Evolutionary conservation across 768 basidiomycete genomes (phyloP), one percentile per base, ranked within the genome.

Genomic region (Pulveroboletus sp.): DNA sequence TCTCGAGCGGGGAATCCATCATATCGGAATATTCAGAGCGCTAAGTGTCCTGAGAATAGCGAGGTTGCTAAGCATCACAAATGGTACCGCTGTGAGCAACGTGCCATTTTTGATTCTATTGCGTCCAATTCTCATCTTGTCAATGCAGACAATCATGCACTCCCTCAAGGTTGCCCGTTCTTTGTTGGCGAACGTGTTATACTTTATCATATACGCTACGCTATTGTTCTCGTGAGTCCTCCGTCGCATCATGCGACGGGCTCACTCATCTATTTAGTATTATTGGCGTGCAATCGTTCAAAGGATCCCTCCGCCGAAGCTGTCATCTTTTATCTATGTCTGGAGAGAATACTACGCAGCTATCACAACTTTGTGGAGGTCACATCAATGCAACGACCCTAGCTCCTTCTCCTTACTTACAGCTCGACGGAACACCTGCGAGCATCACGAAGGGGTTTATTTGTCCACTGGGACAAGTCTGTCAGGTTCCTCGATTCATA

Each of bases 281-380:
- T 61, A 88, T 96, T 50, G 94, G 95, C n/a, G 80, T 96, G 1
- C 92, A 97, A 58, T 81, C 89, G 0, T 99, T 99, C 74, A 82
- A 85, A 50, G 93, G 92, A 1, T 93, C 91, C 1, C 73, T 89
- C 37, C 75, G 83, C 15, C 78, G 87, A 8, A 76, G 74, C 1
- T 89, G 87, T 58, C 71, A 76, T 41, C 70, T 89, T 36, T 57
- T 65, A 15, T 74, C 84, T 4, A 75, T 73, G 2, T 69, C 78
- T 2, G 86, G 84, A 1, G 82, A 83, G 61, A 59, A 55, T 9
- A 68, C 70, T 11, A 74, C 76, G 1, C 65, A 70, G 27, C 67
- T 82, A 7, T 58, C 75, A 7, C 86, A 89, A 55, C 73, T 72
- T 35, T 98, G 95, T 60, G 95, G 95, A 18, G 92, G 92, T 0